Evolutionary conservation across 306 rosid genomes (phyloP).

Genomic region (Amphicarpaea edgeworthii): DNA sequence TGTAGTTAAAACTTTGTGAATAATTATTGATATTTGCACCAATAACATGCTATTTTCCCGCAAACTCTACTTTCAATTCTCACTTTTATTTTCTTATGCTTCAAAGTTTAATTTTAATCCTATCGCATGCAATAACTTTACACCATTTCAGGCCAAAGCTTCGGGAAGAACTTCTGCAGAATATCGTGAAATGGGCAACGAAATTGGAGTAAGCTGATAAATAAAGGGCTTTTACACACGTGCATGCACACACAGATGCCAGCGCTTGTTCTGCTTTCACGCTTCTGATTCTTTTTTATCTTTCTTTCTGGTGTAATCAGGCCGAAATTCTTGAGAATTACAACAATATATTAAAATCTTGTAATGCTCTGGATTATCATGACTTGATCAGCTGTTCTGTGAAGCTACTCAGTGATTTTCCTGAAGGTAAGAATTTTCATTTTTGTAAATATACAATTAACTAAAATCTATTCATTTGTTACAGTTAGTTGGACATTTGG

Average conservation of each 20-base stretch:
- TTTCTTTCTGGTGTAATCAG: constrained; percentile 58
- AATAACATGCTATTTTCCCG: too few species aligned
- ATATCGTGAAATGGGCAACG: constrained; percentile 69
- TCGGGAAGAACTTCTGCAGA: constrained; percentile 76
- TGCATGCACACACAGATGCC: constrained; percentile 35
- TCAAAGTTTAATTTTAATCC: constrained; percentile 18
- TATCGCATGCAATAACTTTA: constrained; percentile 35
- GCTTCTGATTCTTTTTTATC: constrained; percentile 46
- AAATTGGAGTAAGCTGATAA: constrained; percentile 79
- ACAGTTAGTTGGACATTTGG: constrained; percentile 46
- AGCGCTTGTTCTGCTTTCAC: constrained; percentile 16
- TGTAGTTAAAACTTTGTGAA: too few species aligned
- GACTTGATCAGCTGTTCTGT: constrained; percentile 91
- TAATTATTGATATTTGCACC: too few species aligned
- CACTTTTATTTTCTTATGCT: constrained; percentile 21
- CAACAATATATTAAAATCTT: constrained; percentile 76
- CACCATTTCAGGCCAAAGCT: constrained; percentile 85
- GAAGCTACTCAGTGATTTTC: constrained; percentile 82
- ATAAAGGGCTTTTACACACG: constrained; percentile 33
- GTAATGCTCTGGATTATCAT: constrained; percentile 95
- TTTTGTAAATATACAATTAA: constrained; percentile 19
- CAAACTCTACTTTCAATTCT: too few species aligned
- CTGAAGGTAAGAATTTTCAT: constrained; percentile 73
- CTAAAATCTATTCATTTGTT: constrained; percentile 36
- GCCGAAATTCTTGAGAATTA: constrained; percentile 82